A percentile compares a stretch with the other conserved stretches of the same genome.
phyloP scores from a whole-genome alignment of 148 eudicot species.

The Linanthus parryae region DNA sequence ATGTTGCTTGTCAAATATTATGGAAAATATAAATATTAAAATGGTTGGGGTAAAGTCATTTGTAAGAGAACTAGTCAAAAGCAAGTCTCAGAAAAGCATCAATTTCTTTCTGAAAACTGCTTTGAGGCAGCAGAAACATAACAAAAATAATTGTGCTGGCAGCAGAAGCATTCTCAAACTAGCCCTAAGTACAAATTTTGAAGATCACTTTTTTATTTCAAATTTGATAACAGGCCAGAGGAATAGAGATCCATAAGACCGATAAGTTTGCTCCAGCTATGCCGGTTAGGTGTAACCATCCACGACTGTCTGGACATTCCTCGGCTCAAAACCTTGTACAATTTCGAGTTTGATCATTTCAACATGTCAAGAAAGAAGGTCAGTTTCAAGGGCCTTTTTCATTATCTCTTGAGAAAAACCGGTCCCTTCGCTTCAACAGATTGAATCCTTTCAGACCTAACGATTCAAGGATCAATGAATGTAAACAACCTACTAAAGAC shows the following conservation, averaged over 20 bases:
- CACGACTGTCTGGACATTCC: slow-evolving; percentile 88
- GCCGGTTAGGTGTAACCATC: slow-evolving; percentile 61
- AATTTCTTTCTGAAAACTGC: no score
- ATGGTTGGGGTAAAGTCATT: no score
- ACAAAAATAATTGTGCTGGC: no score
- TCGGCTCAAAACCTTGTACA: slow-evolving; percentile 69
- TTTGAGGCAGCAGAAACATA: no score
- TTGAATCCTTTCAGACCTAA: slow-evolving; percentile 89
- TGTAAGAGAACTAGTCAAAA: no score
- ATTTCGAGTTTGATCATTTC: slow-evolving; percentile 86
- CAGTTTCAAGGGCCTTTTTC: slow-evolving; percentile 63
- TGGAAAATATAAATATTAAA: no score
- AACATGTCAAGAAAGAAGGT: slow-evolving; percentile 73
- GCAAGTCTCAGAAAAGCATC: no score
- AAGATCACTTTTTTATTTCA: no score
- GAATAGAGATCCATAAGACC: slow-evolving; percentile 72
- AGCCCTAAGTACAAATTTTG: no score
- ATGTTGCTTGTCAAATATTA: no score
- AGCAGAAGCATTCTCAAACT: no score
- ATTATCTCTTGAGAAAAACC: slow-evolving; percentile 60
- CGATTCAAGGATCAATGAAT: slow-evolving; percentile 69
- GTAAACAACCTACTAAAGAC: slow-evolving; percentile 58
- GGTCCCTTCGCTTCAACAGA: slow-evolving; percentile 93
- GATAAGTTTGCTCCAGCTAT: slow-evolving; percentile 58
- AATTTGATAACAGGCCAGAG: slow-evolving; percentile 52